A percentile compares a stretch with the other conserved stretches of the same genome.
These are phyloP conservation scores for Nadsonia commutata DNA, from an alignment of 1,139 yeast species.

Conservation along the genomic window DNA sequence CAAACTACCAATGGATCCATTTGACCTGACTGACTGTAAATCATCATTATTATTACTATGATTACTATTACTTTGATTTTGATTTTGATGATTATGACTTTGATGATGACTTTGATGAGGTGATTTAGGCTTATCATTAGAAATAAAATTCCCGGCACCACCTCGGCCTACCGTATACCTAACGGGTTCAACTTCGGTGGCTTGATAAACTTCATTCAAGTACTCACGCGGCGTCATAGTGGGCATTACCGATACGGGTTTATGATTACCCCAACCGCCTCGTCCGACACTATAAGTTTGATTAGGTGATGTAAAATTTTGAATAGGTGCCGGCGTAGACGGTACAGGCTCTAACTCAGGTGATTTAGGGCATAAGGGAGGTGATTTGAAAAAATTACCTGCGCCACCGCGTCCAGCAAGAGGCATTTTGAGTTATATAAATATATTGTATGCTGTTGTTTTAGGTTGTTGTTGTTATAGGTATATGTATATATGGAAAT, in stretches of 20 bases:
- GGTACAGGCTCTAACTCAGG: conserved; percentile 7
- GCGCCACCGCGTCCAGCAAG: background rate
- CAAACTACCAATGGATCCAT: background rate
- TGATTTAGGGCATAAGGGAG: background rate
- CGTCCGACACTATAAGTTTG: conserved; percentile 24
- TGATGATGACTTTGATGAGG: background rate
- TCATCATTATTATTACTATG: too few relatives aligned
- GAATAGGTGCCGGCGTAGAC: conserved; percentile 24
- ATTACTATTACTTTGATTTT: too few relatives aligned
- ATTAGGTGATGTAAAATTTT: conserved; percentile 21
- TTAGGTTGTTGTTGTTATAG: too few relatives aligned
- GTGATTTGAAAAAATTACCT: background rate
- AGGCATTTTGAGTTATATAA: background rate
- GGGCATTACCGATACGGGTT: conserved; percentile 19
- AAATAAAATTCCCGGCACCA: conserved; percentile 23
- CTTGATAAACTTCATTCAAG: conserved; percentile 21
- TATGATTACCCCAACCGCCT: conserved; percentile 26
- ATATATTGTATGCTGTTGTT: too few relatives aligned
- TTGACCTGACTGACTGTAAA: background rate
- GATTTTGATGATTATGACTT: too few relatives aligned
- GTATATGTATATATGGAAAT: too few relatives aligned
- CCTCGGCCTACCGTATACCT: conserved; percentile 25
- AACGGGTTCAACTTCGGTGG: conserved; percentile 19
- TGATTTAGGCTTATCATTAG: conserved; percentile 2
- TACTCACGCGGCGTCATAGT: conserved; percentile 22